Evolutionary conservation across 768 basidiomycete species (phyloP), one percentile per base, ranked within the genome.

Genomic region (Wakefieldia striispora): DNA sequence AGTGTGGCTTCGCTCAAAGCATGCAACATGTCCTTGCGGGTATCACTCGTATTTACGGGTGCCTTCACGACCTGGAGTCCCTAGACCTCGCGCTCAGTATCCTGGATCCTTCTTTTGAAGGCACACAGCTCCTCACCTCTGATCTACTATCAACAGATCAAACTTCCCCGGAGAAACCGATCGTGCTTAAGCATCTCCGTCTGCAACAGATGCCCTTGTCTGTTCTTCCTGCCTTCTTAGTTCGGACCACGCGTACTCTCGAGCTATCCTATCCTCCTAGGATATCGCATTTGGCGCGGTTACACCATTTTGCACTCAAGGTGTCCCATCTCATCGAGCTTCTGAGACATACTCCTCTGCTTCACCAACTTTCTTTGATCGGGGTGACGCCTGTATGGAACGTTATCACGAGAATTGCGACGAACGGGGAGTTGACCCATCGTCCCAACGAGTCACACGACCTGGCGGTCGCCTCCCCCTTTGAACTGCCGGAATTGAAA

Each of bases 301-400:
- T 55, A n/a, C 60, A 65, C 47, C 71, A 64, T 42, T 69, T 64
- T 48, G 60, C 63, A 29, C 59, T 72, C 52, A 72, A 63, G 51
- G 67, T 77, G 60, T 78, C 76, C 4, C 57, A 68, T 17, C 65
- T 78, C 26, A 58, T 66, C 50, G 58, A 51, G 29, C 69, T 76
- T 45, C 59, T 80, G 40, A 58, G 52, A 38, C 60, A 67, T 11
- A 70, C 73, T 2, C 70, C 73, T 21, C 66, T 62, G 33, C 67
- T 80, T 16, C 70, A 75, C 56, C 70, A 75, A 31, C 63, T 81
- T 41, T 67, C 69, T 34, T 63, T 81, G 36, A 60, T 57, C 12
- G 72, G 75, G 46, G 74, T 74, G 13, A 67, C 72, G 17, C 75
- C 77, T 17, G 58, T 69, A 34, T 73, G 76, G 63, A 70, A 72